Evolutionary conservation across 2,329 filamentous ascomycete genomes (phyloP).

Genomic region (Calonectria crousiana): DNA sequence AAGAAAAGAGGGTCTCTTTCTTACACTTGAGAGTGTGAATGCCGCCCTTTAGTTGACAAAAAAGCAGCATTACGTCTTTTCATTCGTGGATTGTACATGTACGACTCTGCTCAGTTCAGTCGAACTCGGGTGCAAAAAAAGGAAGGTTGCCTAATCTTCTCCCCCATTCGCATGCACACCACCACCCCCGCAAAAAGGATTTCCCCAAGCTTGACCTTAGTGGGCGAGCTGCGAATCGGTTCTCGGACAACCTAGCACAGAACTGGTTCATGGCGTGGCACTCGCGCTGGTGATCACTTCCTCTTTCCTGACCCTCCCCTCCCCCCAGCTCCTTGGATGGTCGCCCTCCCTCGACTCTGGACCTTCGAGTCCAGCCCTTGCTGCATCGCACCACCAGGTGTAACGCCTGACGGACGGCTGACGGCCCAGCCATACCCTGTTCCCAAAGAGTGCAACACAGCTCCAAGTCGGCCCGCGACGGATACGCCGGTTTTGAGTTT

Average conservation of each 20-base stretch:
- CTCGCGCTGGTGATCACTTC: conserved; percentile 13
- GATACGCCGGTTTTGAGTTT: background rate
- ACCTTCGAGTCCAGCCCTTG: background rate
- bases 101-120: too few relatives aligned
- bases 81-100: background rate
- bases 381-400: conserved; percentile 12
- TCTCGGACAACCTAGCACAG: conserved; percentile 4
- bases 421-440: background rate
- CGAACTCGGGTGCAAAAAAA: background rate
- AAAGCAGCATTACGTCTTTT: background rate
- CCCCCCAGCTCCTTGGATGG: background rate
- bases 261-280: conserved; percentile 14
- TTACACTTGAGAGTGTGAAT: background rate
- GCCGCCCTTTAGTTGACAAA: background rate
- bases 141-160: background rate
- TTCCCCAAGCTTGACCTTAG: background rate
- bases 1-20: background rate
- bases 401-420: conserved; percentile 3
- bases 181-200: background rate
- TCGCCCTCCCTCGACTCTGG: background rate
- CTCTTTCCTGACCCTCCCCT: background rate
- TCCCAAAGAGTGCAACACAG: conserved; percentile 2
- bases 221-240: background rate
- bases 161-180: background rate
- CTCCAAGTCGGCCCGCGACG: background rate